Evolutionary conservation across 768 basidiomycete genomes (phyloP).

Genomic region (Mycena belliarum): DNA sequence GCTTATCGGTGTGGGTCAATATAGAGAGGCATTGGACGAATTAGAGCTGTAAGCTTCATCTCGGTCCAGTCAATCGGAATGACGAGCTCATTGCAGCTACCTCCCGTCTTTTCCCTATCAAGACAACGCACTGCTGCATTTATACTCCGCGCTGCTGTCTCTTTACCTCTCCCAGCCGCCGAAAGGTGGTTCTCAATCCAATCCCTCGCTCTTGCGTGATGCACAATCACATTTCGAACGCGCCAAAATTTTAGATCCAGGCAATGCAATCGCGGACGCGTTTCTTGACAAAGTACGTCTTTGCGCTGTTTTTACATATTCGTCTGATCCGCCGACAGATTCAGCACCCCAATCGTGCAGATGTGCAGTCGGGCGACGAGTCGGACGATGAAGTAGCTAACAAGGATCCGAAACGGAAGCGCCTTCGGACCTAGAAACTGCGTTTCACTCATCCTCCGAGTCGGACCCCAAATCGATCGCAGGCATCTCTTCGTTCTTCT

Average conservation of each 20-base stretch:
- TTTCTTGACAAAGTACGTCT: constrained; percentile 54
- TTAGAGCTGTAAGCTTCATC: constrained; percentile 74
- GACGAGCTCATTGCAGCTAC: constrained; percentile 50
- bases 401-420: constrained; percentile 26
- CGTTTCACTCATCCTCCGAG: constrained; percentile 54
- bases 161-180: constrained; percentile 57
- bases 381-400: constrained; percentile 33
- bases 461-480: constrained; percentile 78
- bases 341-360: constrained; percentile 8
- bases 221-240: constrained; percentile 69
- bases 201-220: constrained; percentile 44
- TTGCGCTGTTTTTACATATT: no score
- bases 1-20: constrained; percentile 56
- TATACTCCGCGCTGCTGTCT: constrained; percentile 78
- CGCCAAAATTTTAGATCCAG: constrained; percentile 58
- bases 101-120: constrained; percentile 87
- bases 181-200: constrained; percentile 24
- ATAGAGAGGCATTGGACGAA: constrained; percentile 79
- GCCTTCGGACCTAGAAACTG: constrained; percentile 18
- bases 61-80: neutral
- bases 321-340: constrained; percentile 2
- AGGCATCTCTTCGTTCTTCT: constrained; percentile 77
- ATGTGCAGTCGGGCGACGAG: constrained; percentile 24
- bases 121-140: constrained; percentile 76
- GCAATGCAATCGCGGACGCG: constrained; percentile 50